Percentiles rank a stretch among this genome's conserved stretches.
Evolutionary conservation across 75 land plant species (phyloP).

Genomic region (Selaginella tamariscina): DNA sequence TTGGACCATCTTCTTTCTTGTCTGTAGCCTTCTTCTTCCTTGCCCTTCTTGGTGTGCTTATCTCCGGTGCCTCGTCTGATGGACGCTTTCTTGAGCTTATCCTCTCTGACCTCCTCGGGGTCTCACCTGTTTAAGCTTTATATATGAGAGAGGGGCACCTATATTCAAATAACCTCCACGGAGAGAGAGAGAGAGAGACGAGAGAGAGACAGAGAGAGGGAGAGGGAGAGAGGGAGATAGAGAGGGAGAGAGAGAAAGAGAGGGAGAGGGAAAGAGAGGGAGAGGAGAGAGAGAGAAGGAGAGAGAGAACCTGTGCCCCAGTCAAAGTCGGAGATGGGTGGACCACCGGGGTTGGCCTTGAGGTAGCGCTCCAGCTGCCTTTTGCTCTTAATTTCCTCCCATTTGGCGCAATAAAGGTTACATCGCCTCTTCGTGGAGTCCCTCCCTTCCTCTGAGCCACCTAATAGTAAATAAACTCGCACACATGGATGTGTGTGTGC

Average conservation of each 20-base stretch:
- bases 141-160: too few species aligned
- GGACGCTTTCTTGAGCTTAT: neutral
- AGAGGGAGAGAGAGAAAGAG: too few species aligned
- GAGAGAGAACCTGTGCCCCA: slow-evolving; percentile 43
- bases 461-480: slow-evolving; percentile 12
- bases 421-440: slow-evolving; percentile 47
- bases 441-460: slow-evolving; percentile 27
- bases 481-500: too few species aligned
- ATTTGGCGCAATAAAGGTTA: slow-evolving; percentile 49
- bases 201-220: too few species aligned
- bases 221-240: too few species aligned
- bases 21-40: neutral
- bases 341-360: slow-evolving; percentile 56
- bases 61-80: neutral
- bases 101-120: neutral
- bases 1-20: neutral
- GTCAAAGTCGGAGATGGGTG: slow-evolving; percentile 48
- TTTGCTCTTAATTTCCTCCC: slow-evolving; percentile 71
- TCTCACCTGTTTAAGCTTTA: too few species aligned
- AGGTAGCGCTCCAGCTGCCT: slow-evolving; percentile 60
- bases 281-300: neutral
- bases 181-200: too few species aligned
- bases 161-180: too few species aligned
- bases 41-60: neutral
- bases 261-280: too few species aligned